Conservation (phyloP, 2,329 filamentous ascomycete genomes). For the Colletotrichum sp. region DNA sequence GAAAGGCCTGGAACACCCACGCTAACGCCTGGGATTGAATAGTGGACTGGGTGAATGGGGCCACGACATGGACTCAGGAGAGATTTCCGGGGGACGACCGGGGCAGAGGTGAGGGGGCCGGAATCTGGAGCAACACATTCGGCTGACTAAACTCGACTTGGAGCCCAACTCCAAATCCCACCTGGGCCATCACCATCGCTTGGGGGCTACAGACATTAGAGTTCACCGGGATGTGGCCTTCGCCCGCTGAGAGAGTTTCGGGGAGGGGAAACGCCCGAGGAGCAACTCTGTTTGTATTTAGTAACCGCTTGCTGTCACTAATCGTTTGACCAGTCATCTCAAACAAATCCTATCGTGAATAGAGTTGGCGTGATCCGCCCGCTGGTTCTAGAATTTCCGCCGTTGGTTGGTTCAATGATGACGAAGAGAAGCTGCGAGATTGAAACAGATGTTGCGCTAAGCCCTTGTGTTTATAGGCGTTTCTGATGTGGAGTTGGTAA, state of each 20-base stretch:
- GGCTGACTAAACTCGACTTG: constrained; percentile 6
- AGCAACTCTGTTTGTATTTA: background rate
- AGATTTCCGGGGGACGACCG: background rate
- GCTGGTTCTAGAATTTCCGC: background rate
- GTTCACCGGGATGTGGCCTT: background rate
- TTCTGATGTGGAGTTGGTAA: background rate
- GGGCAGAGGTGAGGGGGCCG: background rate
- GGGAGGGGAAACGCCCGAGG: background rate
- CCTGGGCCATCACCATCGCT: background rate
- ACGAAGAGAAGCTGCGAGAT: background rate
- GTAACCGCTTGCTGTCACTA: background rate
- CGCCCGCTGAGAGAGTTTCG: background rate
- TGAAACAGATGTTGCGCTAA: background rate
- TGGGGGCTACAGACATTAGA: background rate
- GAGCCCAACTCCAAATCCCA: background rate
- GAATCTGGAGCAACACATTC: background rate
- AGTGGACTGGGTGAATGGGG: background rate
- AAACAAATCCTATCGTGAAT: background rate
- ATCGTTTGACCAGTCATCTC: background rate
- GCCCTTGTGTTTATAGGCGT: background rate
- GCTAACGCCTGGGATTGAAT: background rate
- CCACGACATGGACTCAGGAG: background rate
- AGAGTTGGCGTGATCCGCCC: background rate
- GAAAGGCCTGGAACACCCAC: background rate
- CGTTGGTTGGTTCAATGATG: background rate